phyloP scores from a whole-genome alignment of 768 basidiomycete genomes.

The Hygrocybe punicea region DNA sequence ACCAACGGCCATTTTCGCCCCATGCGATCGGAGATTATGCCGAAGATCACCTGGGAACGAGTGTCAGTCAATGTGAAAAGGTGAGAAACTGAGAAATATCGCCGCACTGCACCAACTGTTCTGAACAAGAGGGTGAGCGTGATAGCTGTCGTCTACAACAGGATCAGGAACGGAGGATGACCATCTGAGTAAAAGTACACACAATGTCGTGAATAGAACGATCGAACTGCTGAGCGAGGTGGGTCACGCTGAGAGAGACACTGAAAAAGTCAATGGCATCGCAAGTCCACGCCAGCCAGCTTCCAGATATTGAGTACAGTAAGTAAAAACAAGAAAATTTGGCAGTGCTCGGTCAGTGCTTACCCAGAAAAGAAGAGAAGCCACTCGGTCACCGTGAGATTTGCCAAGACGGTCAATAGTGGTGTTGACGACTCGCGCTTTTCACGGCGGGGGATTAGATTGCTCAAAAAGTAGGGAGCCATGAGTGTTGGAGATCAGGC shows the following conservation, averaged over 20 bases:
- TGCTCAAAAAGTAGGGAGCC: slow-evolving; percentile 51
- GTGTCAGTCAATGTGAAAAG: not conserved
- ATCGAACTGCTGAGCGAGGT: slow-evolving; percentile 48
- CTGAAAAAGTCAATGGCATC: slow-evolving; percentile 87
- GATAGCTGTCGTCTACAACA: slow-evolving; percentile 65
- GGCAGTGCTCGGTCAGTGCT: slow-evolving; percentile 34
- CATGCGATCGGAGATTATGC: slow-evolving; percentile 80
- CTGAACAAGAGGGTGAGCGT: slow-evolving; percentile 93
- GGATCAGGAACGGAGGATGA: not conserved
- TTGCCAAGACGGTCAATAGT: slow-evolving; percentile 41
- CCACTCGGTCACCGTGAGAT: slow-evolving; percentile 52
- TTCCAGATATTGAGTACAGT: slow-evolving; percentile 19
- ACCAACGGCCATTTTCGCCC: slow-evolving; percentile 95
- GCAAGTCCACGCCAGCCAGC: slow-evolving; percentile 83
- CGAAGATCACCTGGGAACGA: slow-evolving; percentile 60
- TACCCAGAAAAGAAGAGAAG: slow-evolving; percentile 60
- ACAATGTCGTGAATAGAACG: slow-evolving; percentile 43
- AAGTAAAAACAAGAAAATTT: not conserved
- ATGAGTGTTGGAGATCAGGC: slow-evolving; percentile 22
- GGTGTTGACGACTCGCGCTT: slow-evolving; percentile 35
- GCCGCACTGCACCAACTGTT: slow-evolving; percentile 62
- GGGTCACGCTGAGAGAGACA: slow-evolving; percentile 57
- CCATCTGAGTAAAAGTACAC: slow-evolving; percentile 10
- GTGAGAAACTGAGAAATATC: slow-evolving; percentile 11
- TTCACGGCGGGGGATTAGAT: slow-evolving; percentile 50